phyloP scores from a whole-genome alignment of 1,284 basidiomycete species.

The Austroboletus olivaceoglutinosus region DNA sequence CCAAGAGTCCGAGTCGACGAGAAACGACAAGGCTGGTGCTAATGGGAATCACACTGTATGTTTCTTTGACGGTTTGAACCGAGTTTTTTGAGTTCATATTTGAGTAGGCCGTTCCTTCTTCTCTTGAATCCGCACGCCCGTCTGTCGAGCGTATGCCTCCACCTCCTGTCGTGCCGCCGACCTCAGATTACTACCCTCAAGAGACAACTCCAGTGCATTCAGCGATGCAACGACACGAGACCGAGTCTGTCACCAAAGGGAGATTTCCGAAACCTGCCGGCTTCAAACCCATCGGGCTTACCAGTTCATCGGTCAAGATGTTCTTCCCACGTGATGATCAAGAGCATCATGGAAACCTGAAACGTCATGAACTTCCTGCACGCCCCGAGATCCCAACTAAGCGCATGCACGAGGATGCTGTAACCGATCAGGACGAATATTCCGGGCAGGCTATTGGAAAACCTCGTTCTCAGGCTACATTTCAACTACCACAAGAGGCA shows the following conservation, averaged over 20 bases:
- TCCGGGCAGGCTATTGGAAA: slow-evolving; percentile 4
- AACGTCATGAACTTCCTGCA: slow-evolving; percentile 13
- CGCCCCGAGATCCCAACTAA: slow-evolving; percentile 31
- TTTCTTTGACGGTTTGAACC: slow-evolving; percentile 5
- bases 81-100: slow-evolving; percentile 9
- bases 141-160: slow-evolving; percentile 34
- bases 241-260: slow-evolving; percentile 22
- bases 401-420: slow-evolving; percentile 26
- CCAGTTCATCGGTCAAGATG: slow-evolving; percentile 60
- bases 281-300: slow-evolving; percentile 60
- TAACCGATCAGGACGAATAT: slow-evolving; percentile 22
- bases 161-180: slow-evolving; percentile 24
- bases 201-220: slow-evolving; percentile 10
- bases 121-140: slow-evolving; percentile 21
- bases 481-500: slow-evolving; percentile 11
- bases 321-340: slow-evolving; percentile 71
- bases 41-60: slow-evolving; percentile 39
- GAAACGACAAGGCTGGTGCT: slow-evolving; percentile 26
- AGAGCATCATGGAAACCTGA: slow-evolving; percentile 23
- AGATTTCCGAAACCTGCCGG: slow-evolving; percentile 42
- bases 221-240: slow-evolving; percentile 20
- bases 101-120: slow-evolving; percentile 20
- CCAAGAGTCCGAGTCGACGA: slow-evolving; percentile 25
- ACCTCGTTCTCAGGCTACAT: background rate
- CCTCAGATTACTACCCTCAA: slow-evolving; percentile 13